These are phyloP conservation scores for Phytomonas francai DNA, from an alignment of 208 protist genomes.

Conservation along the genomic window DNA sequence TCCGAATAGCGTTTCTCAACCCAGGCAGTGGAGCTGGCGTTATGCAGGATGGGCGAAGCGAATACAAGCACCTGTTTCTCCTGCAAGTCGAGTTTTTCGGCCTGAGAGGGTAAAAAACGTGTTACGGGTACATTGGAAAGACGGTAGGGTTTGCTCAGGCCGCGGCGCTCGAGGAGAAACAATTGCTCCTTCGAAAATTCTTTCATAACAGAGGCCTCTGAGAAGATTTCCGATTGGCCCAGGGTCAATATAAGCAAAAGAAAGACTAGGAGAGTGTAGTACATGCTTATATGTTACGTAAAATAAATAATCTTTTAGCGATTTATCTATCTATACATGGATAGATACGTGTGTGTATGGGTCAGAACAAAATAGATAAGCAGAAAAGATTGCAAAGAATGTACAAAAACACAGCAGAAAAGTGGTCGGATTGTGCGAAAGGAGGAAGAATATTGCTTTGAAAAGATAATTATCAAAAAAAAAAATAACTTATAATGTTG, in stretches of 20 bases:
- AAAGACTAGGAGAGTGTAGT: neutral
- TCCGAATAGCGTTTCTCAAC: constrained; percentile 37
- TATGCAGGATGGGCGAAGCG: constrained; percentile 20
- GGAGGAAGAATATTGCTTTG: neutral
- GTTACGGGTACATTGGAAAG: neutral
- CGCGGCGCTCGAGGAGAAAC: constrained; percentile 29
- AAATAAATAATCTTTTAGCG: neutral
- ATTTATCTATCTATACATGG: neutral
- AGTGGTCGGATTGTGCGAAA: no score
- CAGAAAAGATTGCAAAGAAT: neutral
- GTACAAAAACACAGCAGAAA: constrained; percentile 13
- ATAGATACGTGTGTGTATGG: neutral
- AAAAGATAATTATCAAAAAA: constrained; percentile 2
- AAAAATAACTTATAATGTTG: constrained; percentile 7
- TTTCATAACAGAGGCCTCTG: constrained; percentile 16
- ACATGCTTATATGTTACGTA: neutral
- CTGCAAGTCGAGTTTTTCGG: constrained; percentile 5
- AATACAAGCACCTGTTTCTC: constrained; percentile 13
- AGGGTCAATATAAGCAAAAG: neutral
- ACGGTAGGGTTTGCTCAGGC: constrained; percentile 2
- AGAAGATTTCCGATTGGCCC: neutral
- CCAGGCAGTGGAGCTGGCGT: constrained; percentile 30
- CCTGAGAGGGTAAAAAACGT: neutral
- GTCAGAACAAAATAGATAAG: constrained; percentile 4
- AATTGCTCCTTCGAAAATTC: constrained; percentile 33